Percentiles rank a stretch among this genome's conserved stretches.
Conservation (phyloP, 306 rosid genomes). For the Canavalia ensiformis region DNA sequence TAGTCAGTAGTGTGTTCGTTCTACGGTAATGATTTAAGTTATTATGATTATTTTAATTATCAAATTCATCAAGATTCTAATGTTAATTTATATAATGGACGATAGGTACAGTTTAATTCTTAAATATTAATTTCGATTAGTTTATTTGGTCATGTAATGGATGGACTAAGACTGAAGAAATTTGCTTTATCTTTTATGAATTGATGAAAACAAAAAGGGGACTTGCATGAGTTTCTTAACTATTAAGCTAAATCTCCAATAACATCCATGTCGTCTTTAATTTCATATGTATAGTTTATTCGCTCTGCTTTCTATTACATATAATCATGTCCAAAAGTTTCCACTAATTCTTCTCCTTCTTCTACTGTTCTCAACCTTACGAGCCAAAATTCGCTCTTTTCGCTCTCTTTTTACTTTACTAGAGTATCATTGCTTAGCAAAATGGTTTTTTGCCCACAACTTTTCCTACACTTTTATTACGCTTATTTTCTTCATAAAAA, state of each 20-base stretch:
- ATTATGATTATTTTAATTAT: neutral
- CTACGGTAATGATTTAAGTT: neutral
- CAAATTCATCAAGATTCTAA: neutral
- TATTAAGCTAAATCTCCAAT: constrained; percentile 45
- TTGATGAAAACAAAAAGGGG: constrained; percentile 15
- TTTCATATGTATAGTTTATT: constrained; percentile 18
- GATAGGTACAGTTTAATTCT: neutral
- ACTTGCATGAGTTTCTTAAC: constrained; percentile 49
- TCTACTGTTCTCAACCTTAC: neutral
- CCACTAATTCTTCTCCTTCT: constrained; percentile 26
- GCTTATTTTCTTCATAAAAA: neutral
- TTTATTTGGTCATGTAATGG: neutral
- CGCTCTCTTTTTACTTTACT: constrained; percentile 13
- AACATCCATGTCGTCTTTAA: constrained; percentile 39
- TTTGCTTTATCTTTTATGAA: constrained; percentile 6
- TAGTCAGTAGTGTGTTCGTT: neutral
- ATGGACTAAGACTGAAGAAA: neutral
- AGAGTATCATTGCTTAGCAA: constrained; percentile 30
- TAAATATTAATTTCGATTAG: neutral
- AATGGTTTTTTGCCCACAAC: constrained; percentile 25
- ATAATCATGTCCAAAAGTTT: constrained; percentile 40
- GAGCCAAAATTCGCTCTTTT: constrained; percentile 23
- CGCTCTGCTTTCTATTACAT: constrained; percentile 32
- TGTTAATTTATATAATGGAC: constrained; percentile 1
- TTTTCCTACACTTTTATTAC: constrained; percentile 1